Evolutionary conservation across 768 basidiomycete genomes (phyloP), one percentile per base, ranked within the genome.

Genomic region (Rhizopogon rudus): DNA sequence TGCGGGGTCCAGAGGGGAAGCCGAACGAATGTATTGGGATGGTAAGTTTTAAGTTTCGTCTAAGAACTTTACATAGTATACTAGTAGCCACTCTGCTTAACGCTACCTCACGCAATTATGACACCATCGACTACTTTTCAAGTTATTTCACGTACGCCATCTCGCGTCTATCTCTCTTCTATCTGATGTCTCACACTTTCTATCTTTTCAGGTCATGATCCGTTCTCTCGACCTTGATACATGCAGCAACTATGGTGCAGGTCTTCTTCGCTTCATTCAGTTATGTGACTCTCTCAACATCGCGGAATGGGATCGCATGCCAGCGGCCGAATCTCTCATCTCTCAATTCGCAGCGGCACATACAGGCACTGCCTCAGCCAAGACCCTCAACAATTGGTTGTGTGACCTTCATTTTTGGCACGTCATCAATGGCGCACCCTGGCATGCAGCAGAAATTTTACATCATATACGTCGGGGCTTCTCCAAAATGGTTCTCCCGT

Each of bases 1-100:
- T 90, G 20, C 58, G 70, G 6, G 64, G 66, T 3, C 84, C 88
- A 1, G 70, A 88, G 9, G 53, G 60, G 6, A 78, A 75, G 44
- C 68, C 87, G 14, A 49, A 20, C 14, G 54, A 60, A 33, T 65
- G 63, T 3, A 74, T 79, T 52, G 75, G 75, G 82, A 77, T 62
- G 53, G 77, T 82, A 39, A n/a, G 78, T 72, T 25, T 28, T 14
- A 14, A 9, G 20, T 22, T 48, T 35, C 3, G 7, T 31, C 29
- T n/a, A n/a, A n/a, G n/a, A n/a, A n/a, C n/a, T n/a, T n/a, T n/a
- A n/a, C n/a, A n/a, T n/a, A n/a, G n/a, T n/a, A n/a, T n/a, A n/a
- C n/a, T n/a, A n/a, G n/a, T n/a, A n/a, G n/a, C n/a, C n/a, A n/a
- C n/a, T n/a, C n/a, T n/a, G n/a, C n/a, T n/a, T n/a, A n/a, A n/a